A percentile compares a stretch with the other conserved stretches of the same genome.
Conservation (phyloP, 768 basidiomycete genomes). For the Nevesoporus exiguus region DNA sequence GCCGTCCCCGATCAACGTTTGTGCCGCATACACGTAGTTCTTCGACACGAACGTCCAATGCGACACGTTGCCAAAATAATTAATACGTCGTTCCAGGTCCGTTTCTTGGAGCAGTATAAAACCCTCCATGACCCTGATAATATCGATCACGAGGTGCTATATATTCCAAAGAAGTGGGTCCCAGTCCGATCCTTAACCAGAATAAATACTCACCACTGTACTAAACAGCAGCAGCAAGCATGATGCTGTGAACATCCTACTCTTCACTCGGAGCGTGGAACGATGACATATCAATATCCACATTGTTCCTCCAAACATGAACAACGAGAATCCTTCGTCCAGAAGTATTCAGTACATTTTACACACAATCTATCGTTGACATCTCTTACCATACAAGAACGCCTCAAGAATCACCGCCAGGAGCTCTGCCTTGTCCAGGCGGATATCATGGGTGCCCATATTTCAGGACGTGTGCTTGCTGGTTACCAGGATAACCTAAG, state of each 20-base stretch:
- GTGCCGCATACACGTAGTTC: constrained; percentile 20
- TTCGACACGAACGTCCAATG: constrained; percentile 30
- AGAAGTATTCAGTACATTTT: background rate
- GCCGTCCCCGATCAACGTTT: constrained; percentile 30
- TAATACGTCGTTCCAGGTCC: constrained; percentile 17
- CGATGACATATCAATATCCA: constrained; percentile 18
- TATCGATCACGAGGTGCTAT: constrained; percentile 27
- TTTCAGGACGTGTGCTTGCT: background rate
- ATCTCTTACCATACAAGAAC: constrained; percentile 17
- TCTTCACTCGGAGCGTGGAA: constrained; percentile 13
- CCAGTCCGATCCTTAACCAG: too few species aligned
- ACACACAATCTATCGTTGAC: background rate
- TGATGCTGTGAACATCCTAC: constrained; percentile 20
- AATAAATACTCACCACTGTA: constrained; percentile 22
- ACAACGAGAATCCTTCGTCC: constrained; percentile 31
- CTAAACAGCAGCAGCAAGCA: constrained; percentile 30
- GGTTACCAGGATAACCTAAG: background rate
- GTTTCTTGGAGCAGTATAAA: constrained; percentile 21
- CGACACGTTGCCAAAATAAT: constrained; percentile 25
- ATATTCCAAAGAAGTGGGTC: background rate
- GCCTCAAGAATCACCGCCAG: constrained; percentile 18
- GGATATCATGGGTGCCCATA: constrained; percentile 3
- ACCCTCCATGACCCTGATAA: constrained; percentile 26
- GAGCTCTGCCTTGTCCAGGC: constrained; percentile 21
- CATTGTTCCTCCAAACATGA: constrained; percentile 35